These are phyloP conservation scores for Nemania bipapillata DNA, from an alignment of 2,329 filamentous ascomycete genomes.

Conservation along the genomic window DNA sequence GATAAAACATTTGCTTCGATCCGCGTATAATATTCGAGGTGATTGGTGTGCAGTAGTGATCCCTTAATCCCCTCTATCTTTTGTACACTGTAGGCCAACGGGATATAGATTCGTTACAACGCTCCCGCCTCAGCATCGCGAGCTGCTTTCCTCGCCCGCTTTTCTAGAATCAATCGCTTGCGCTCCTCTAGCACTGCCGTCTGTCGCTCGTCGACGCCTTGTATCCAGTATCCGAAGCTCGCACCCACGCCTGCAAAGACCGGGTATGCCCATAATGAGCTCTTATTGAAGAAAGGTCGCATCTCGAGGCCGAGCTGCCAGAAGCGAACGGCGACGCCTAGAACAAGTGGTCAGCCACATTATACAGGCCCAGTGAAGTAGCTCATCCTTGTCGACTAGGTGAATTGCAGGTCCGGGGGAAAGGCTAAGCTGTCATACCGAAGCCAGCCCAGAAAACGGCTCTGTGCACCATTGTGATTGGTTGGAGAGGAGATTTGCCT, in stretches of 20 bases:
- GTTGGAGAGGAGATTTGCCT: slow-evolving; percentile 42
- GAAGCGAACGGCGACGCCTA: slow-evolving; percentile 89
- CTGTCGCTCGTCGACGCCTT: slow-evolving; percentile 87
- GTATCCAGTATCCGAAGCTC: slow-evolving; percentile 96
- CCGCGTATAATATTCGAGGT: slow-evolving; percentile 15
- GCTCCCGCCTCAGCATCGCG: slow-evolving; percentile 62
- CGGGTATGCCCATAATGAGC: slow-evolving; percentile 90
- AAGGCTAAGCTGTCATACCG: slow-evolving; percentile 71
- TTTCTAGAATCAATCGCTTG: slow-evolving; percentile 84
- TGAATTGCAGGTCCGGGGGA: not conserved
- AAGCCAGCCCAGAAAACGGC: slow-evolving; percentile 89
- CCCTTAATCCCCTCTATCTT: slow-evolving; percentile 14
- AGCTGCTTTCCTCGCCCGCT: slow-evolving; percentile 81
- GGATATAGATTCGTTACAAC: slow-evolving; percentile 32
- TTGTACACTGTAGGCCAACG: slow-evolving; percentile 41
- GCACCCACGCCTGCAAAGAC: slow-evolving; percentile 85
- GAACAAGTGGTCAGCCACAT: slow-evolving; percentile 39
- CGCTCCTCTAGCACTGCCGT: slow-evolving; percentile 79
- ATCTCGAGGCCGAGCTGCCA: slow-evolving; percentile 99
- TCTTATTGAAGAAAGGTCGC: slow-evolving; percentile 88
- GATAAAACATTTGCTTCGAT: slow-evolving; percentile 19
- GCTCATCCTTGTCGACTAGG: slow-evolving; percentile 1
- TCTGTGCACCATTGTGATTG: slow-evolving; percentile 66
- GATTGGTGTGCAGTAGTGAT: slow-evolving; percentile 19
- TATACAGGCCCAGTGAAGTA: not conserved